Evolutionary conservation across 2,329 filamentous ascomycete genomes (phyloP).

Genomic region (Penicillium capsulatum): DNA sequence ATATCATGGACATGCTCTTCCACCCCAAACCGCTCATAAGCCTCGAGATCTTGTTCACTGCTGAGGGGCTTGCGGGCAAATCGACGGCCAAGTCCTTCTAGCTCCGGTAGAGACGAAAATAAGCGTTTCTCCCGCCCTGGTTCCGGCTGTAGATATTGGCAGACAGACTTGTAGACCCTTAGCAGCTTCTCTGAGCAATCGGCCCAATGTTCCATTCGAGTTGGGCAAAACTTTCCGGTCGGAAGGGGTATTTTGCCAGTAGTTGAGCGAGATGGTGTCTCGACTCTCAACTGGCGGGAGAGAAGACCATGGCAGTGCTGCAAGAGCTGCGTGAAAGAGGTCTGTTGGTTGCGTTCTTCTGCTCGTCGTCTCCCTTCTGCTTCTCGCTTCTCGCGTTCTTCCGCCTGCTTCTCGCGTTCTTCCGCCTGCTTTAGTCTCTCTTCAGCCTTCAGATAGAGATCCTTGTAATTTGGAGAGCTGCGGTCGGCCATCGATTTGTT

Average conservation of each 20-base stretch:
- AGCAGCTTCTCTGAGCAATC: slow-evolving; percentile 10
- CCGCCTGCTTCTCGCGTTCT: no score
- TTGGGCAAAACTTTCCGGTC: slow-evolving; percentile 19
- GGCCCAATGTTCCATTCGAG: slow-evolving; percentile 10
- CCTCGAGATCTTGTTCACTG: neutral
- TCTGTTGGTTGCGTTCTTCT: neutral
- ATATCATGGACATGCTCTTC: neutral
- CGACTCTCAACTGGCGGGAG: slow-evolving; percentile 11
- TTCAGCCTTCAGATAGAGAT: neutral
- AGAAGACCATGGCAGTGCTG: slow-evolving; percentile 15
- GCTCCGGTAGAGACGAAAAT: neutral
- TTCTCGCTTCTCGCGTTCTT: no score
- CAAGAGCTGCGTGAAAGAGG: slow-evolving; percentile 8
- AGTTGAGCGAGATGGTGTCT: slow-evolving; percentile 11
- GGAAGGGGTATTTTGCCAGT: slow-evolving; percentile 12
- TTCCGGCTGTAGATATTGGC: slow-evolving; percentile 6
- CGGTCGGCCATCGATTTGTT: no score
- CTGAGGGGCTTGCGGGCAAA: neutral
- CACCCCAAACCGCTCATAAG: neutral
- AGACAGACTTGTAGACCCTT: slow-evolving; percentile 14
- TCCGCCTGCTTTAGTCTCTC: neutral
- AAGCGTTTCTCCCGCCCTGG: neutral
- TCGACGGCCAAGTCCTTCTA: neutral
- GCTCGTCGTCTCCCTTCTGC: neutral
- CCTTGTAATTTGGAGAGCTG: neutral